A percentile compares a stretch with the other conserved stretches of the same genome.
Conservation (phyloP, 148 eudicot species). For the Persicaria maculosa region DNA sequence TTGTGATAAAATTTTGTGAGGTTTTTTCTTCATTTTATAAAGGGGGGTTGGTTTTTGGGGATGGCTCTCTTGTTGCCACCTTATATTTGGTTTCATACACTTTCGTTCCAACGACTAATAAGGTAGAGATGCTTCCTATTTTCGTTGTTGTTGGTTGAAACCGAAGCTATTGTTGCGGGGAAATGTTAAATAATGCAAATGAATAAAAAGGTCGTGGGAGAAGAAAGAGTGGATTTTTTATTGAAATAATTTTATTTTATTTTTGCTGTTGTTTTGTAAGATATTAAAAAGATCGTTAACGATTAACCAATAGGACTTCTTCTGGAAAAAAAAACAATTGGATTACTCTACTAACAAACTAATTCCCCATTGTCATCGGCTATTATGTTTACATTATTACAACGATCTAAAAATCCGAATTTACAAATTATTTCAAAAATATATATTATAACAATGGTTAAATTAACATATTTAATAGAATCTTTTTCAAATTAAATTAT, state of each 20-base stretch:
- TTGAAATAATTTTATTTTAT: neutral
- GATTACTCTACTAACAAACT: no score
- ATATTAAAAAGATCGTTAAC: no score
- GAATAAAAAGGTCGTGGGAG: conserved; percentile 9
- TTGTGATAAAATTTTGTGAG: conserved; percentile 22
- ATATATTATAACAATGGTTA: no score
- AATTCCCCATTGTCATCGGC: no score
- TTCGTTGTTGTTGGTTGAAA: neutral
- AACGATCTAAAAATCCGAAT: no score
- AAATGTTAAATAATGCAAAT: neutral
- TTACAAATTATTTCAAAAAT: no score
- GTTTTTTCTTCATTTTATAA: conserved; percentile 21
- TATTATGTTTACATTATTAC: no score
- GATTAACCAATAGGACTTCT: no score
- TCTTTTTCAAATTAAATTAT: no score
- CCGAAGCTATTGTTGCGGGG: neutral
- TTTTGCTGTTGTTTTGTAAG: no score
- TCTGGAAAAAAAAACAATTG: no score
- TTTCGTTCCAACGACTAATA: conserved; percentile 33
- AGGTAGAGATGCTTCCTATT: neutral
- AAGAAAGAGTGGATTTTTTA: neutral
- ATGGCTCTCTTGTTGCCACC: conserved; percentile 74
- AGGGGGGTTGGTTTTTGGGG: conserved; percentile 19
- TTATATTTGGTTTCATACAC: conserved; percentile 18
- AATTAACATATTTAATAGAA: no score